These are phyloP conservation scores for Populus pruinosa DNA, from an alignment of 345 rosid species.

Conservation along the genomic window DNA sequence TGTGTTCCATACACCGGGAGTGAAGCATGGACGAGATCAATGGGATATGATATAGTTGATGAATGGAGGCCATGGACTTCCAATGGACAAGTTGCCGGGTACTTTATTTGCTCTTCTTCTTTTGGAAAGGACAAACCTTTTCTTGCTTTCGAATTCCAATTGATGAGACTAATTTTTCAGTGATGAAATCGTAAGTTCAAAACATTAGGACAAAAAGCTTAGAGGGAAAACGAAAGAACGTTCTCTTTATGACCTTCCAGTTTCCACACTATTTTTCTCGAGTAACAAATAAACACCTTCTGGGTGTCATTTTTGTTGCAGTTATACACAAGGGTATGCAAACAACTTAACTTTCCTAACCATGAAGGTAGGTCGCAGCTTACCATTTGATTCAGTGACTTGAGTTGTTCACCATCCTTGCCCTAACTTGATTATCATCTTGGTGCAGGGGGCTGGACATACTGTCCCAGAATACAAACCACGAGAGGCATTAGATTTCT, in stretches of 20 bases:
- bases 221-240: background rate
- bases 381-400: background rate
- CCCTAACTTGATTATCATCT: background rate
- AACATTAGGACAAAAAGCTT: too few species aligned
- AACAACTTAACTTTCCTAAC: conserved; percentile 81
- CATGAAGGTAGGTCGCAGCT: conserved; percentile 46
- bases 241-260: background rate
- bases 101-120: conserved; percentile 3
- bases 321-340: conserved; percentile 65
- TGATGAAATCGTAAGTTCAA: too few species aligned
- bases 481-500: conserved; percentile 67
- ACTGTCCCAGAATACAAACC: conserved; percentile 90
- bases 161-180: background rate
- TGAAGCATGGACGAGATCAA: conserved; percentile 82
- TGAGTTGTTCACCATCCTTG: background rate
- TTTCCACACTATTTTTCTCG: background rate
- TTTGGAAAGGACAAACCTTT: background rate
- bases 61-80: conserved; percentile 88
- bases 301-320: conserved; percentile 20
- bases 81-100: conserved; percentile 73
- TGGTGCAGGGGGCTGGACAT: conserved; percentile 80
- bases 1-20: conserved; percentile 89
- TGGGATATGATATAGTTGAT: conserved; percentile 68
- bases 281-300: background rate
- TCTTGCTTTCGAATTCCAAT: background rate